phyloP scores from a whole-genome alignment of 495 filamentous ascomycete genomes.

The Neurospora tetraspora region DNA sequence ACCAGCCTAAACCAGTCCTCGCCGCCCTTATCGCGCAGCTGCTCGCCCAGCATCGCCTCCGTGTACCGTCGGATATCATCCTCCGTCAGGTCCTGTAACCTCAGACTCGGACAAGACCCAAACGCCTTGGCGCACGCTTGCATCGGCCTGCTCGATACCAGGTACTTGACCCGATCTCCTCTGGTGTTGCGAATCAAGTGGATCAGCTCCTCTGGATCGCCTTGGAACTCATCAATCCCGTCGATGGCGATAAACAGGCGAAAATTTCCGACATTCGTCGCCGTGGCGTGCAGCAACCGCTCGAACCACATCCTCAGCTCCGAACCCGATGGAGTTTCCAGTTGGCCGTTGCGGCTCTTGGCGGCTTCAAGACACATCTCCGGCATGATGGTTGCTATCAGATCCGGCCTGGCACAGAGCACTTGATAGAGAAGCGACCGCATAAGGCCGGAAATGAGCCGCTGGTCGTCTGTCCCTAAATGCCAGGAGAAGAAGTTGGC shows the following conservation, averaged over 20 bases:
- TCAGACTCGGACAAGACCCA: not conserved
- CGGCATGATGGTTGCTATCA: not conserved
- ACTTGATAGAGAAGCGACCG: not conserved
- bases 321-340: not conserved
- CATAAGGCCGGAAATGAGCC: not conserved
- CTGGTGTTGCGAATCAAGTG: constrained; percentile 6
- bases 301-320: not conserved
- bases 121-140: not conserved
- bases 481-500: not conserved
- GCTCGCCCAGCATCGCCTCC: not conserved
- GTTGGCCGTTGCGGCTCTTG: not conserved
- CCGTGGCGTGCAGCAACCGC: not conserved
- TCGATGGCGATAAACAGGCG: constrained; percentile 34
- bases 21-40: not conserved
- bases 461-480: not conserved
- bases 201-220: constrained; percentile 5
- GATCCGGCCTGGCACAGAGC: not conserved
- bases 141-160: not conserved
- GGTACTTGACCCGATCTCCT: not conserved
- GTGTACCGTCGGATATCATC: not conserved
- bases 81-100: not conserved
- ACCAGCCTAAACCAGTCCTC: not conserved
- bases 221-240: constrained; percentile 36
- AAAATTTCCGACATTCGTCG: not conserved
- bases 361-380: not conserved